Evolutionary conservation across 2,329 filamentous ascomycete species (phyloP), one percentile per base, ranked within the genome.

Genomic region (Penicillium sp.): DNA sequence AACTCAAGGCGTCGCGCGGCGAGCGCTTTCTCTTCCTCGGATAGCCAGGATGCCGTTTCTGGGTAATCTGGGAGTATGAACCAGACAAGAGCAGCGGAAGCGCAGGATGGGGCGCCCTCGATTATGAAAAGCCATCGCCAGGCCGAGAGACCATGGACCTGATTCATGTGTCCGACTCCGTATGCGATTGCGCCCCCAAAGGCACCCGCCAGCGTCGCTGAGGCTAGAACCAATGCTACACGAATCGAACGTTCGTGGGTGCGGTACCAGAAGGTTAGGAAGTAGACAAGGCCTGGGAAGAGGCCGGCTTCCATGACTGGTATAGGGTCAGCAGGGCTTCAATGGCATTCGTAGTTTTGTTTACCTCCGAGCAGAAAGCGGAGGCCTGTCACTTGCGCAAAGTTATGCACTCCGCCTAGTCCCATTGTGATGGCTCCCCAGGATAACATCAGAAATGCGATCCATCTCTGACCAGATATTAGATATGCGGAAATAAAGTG

Each of bases 181-280:
- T 84, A 87, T 1, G 86, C 87, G 68, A 81, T 81, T 7, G 83
- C 78, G 2, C 84, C 84, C 4, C 84, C 83, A 67, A 86, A 86
- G 0, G 82, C 83, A 38, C 76, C 82, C 66, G 74, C 84, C 66
- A 80, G 83, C 73, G 85, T 85, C n/a, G 74, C 87, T 76, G 78
- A 87, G 72, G 70, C 84, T 54, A 85, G 74, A 69, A 82, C 79
- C 63, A 84, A 80, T 0, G 84, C 83, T 70, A 90, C 84, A 7
- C 87, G 84, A 69, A 86, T 83, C 1, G 82, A 84, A 21, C 84
- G 78, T 70, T 88, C 86, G 3, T 83, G 81, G 6, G 81, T 78
- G 19, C 83, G 81, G 68, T 87, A 87, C 78, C 85, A 86, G 66
- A 85, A 85, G 3, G 81, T 81, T 5, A 84, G 68, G 64, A 80